These are phyloP conservation scores for Climacium dendroides DNA, from an alignment of 225 moss, liverwort and hornwort genomes.

Conservation along the genomic window DNA sequence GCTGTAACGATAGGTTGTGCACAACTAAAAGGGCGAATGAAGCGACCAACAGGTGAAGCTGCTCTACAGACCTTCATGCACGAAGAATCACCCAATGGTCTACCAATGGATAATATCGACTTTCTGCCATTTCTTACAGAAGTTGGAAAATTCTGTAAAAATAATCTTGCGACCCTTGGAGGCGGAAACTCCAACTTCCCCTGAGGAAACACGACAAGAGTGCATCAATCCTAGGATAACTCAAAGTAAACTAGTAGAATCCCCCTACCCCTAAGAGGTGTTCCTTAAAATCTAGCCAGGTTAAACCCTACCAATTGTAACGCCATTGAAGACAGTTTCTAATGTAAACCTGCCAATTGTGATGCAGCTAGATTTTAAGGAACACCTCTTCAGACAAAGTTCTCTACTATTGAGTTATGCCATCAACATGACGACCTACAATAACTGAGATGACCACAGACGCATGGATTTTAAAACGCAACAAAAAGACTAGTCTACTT, in stretches of 20 bases:
- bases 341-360: background rate
- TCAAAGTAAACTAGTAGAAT: background rate
- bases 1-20: background rate
- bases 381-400: background rate
- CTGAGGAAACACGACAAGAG: constrained; percentile 36
- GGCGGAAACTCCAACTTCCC: constrained; percentile 25
- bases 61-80: background rate
- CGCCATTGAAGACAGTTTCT: background rate
- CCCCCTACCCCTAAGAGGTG: background rate
- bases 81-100: background rate
- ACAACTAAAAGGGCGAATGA: background rate
- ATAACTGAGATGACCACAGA: background rate
- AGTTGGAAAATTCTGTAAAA: constrained; percentile 6
- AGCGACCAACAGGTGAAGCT: background rate
- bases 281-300: background rate
- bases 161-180: constrained; percentile 4
- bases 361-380: background rate
- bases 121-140: background rate
- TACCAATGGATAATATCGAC: background rate
- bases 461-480: background rate
- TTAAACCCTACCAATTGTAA: background rate
- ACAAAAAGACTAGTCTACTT: constrained; percentile 14
- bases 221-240: constrained; percentile 16
- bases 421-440: background rate
- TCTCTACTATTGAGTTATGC: background rate